phyloP scores from a whole-genome alignment of 1,284 basidiomycete genomes.

The Naganishia sp. region DNA sequence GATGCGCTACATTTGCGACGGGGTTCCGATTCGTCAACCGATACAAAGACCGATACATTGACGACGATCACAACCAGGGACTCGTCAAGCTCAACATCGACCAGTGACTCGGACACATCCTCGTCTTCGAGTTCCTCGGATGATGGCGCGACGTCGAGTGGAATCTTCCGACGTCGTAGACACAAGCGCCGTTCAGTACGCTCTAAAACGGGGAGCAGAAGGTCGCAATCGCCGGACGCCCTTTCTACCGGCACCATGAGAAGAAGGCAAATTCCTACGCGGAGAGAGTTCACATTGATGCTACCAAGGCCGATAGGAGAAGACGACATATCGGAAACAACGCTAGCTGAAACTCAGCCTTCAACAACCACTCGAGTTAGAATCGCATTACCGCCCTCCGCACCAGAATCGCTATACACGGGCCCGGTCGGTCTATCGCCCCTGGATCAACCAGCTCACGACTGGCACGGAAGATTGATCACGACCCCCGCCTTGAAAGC shows the following conservation, averaged over 20 bases:
- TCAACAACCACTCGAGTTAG: constrained; percentile 8
- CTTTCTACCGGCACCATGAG: constrained; percentile 8
- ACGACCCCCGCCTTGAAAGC: constrained; percentile 28
- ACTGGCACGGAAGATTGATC: constrained; percentile 26
- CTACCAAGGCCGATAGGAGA: constrained; percentile 29
- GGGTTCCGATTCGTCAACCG: constrained; percentile 37
- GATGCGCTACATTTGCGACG: constrained; percentile 48
- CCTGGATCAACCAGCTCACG: constrained; percentile 10
- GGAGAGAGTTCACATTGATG: constrained; percentile 31
- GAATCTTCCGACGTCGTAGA: constrained; percentile 17
- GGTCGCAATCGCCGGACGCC: constrained; percentile 18
- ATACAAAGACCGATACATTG: constrained; percentile 31
- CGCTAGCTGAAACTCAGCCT: constrained; percentile 1
- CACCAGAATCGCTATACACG: not conserved
- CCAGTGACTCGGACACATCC: constrained; percentile 11
- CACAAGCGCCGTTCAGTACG: constrained; percentile 3
- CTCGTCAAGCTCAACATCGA: constrained; percentile 10
- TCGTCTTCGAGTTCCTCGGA: constrained; percentile 24
- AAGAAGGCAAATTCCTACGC: constrained; percentile 4
- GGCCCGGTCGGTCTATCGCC: constrained; percentile 7
- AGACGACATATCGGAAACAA: constrained; percentile 24
- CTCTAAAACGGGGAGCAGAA: constrained; percentile 17
- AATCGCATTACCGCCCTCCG: constrained; percentile 19
- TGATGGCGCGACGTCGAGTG: constrained; percentile 11
- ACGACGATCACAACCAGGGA: constrained; percentile 31